phyloP scores from a whole-genome alignment of 108 stramenopile genomes.

The Fistulifera solaris region DNA sequence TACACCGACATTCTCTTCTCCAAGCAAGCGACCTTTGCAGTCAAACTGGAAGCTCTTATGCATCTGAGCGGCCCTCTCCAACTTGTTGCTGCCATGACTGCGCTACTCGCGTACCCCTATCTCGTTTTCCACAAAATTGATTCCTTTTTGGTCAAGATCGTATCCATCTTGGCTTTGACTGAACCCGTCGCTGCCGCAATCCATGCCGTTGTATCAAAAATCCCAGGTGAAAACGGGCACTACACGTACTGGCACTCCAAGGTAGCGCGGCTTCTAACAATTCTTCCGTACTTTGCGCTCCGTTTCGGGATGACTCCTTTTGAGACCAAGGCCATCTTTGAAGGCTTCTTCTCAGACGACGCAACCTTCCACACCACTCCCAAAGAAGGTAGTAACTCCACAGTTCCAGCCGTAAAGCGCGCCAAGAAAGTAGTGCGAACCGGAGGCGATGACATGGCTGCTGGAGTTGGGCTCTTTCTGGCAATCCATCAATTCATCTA shows the following conservation, averaged over 20 bases:
- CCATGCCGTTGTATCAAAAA: slow-evolving; percentile 4
- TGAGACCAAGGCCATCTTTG: slow-evolving; percentile 10
- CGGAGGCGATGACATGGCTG: too few relatives aligned
- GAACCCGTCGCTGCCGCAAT: too few relatives aligned
- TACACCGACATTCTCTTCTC: slow-evolving; percentile 4
- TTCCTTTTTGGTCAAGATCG: too few relatives aligned
- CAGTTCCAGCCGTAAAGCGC: too few relatives aligned
- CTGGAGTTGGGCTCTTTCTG: too few relatives aligned
- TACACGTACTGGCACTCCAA: slow-evolving; percentile 9
- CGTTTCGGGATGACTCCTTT: slow-evolving; percentile 11
- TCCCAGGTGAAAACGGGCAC: slow-evolving; percentile 13
- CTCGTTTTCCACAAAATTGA: slow-evolving; percentile 1
- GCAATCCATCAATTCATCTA: too few relatives aligned
- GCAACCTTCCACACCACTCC: slow-evolving; percentile 19
- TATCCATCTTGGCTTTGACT: too few relatives aligned
- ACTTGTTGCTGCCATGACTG: neutral
- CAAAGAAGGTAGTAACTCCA: slow-evolving; percentile 9
- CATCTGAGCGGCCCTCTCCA: slow-evolving; percentile 10
- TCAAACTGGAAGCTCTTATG: slow-evolving; percentile 15
- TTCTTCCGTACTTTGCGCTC: slow-evolving; percentile 1
- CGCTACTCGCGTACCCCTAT: neutral
- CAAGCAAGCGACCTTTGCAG: neutral
- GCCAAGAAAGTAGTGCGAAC: too few relatives aligned
- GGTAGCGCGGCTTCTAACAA: neutral
- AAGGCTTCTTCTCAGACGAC: slow-evolving; percentile 17